Evolutionary conservation across 179 eudicot species (phyloP).

Genomic region (Silene vulgaris): DNA sequence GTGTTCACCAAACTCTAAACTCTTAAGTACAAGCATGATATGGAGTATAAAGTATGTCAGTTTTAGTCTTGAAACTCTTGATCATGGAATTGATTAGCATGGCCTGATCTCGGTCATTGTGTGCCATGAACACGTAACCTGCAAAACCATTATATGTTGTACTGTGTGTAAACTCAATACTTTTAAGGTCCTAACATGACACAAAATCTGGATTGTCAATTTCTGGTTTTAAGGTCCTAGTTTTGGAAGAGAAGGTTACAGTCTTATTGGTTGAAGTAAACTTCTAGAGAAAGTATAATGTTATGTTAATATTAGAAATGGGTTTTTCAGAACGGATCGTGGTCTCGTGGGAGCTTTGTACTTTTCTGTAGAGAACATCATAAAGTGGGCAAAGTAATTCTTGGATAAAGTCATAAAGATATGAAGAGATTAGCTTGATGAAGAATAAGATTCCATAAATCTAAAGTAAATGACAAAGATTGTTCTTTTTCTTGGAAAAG

Average conservation of each 20-base stretch:
- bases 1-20: background rate
- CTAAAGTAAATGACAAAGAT: background rate
- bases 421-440: background rate
- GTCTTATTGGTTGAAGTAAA: background rate
- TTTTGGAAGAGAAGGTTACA: background rate
- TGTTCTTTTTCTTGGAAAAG: conserved; percentile 4
- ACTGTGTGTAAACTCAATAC: background rate
- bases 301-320: background rate
- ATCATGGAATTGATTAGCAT: too few species aligned
- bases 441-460: conserved; percentile 12
- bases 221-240: background rate
- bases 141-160: background rate
- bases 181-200: background rate
- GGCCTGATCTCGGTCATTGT: background rate
- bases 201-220: background rate
- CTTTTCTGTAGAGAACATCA: background rate
- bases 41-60: background rate
- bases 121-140: background rate
- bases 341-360: background rate
- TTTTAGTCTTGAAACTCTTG: background rate
- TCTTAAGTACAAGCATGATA: too few species aligned
- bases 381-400: conserved; percentile 1
- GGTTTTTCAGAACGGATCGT: background rate
- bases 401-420: background rate
- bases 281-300: background rate